Percentiles rank a stretch among this genome's conserved stretches.
Conservation (phyloP, 805 yeast species). For the Nakazawaea sp. region DNA sequence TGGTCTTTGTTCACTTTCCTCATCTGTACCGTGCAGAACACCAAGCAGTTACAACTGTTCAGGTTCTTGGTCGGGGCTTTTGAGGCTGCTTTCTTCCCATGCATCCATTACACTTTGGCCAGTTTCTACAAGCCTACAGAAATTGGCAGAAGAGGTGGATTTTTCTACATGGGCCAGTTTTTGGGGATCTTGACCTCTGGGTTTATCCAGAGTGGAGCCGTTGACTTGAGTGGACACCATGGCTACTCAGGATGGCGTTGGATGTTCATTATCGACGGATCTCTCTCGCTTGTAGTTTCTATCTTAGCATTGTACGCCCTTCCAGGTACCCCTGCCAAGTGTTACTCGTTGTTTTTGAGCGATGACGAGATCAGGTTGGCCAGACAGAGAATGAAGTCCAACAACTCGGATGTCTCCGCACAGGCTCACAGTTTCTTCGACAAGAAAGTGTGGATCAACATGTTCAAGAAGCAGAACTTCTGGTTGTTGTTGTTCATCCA, state of each 20-base stretch:
- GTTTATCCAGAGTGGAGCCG: conserved; percentile 39
- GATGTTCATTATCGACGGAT: conserved; percentile 47
- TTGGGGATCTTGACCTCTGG: conserved; percentile 55
- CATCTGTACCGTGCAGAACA: conserved; percentile 40
- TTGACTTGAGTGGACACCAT: conserved; percentile 34
- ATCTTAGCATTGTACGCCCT: conserved; percentile 23
- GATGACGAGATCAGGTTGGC: conserved; percentile 49
- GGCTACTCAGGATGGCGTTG: conserved; percentile 47
- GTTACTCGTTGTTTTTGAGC: conserved; percentile 41
- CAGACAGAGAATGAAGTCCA: conserved; percentile 27
- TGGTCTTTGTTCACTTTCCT: conserved; percentile 66
- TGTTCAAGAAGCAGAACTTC: conserved; percentile 51
- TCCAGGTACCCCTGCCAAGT: conserved; percentile 60
- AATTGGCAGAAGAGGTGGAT: conserved; percentile 52
- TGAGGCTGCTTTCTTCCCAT: conserved; percentile 63
- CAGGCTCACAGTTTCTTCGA: conserved; percentile 30
- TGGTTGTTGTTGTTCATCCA: conserved; percentile 50
- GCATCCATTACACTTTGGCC: conserved; percentile 52
- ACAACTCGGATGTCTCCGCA: conserved; percentile 14
- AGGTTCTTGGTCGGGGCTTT: conserved; percentile 64
- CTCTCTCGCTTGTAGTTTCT: conserved; percentile 30
- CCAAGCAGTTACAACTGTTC: conserved; percentile 48
- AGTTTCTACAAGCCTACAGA: conserved; percentile 52
- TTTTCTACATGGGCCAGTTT: conserved; percentile 59
- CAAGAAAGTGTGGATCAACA: conserved; percentile 42